These are phyloP conservation scores for Torulaspora delbrueckii DNA, from an alignment of 805 yeast genomes.

Conservation along the genomic window DNA sequence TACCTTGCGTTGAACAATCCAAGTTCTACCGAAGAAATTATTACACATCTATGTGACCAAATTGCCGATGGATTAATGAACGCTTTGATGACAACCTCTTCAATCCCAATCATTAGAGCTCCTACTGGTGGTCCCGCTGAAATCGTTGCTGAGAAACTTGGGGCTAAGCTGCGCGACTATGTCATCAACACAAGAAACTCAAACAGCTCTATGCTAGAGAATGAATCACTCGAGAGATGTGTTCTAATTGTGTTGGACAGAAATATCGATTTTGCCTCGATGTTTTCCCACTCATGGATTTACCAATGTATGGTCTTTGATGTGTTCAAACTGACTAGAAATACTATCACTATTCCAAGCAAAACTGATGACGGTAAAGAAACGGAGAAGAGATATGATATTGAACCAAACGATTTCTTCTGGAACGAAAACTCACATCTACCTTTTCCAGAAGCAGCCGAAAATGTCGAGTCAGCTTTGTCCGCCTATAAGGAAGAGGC, in stretches of 20 bases:
- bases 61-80: slow-evolving; percentile 81
- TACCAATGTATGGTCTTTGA: slow-evolving; percentile 96
- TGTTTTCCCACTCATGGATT: slow-evolving; percentile 97
- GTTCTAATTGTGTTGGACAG: slow-evolving; percentile 84
- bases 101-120: slow-evolving; percentile 85
- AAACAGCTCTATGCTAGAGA: slow-evolving; percentile 17
- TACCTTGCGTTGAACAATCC: slow-evolving; percentile 71
- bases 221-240: slow-evolving; percentile 48
- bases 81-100: slow-evolving; percentile 67
- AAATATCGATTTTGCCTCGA: slow-evolving; percentile 82
- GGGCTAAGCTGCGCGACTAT: slow-evolving; percentile 77
- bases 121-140: slow-evolving; percentile 95
- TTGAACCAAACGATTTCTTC: slow-evolving; percentile 90
- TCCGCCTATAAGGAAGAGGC: slow-evolving; percentile 82
- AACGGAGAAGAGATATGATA: slow-evolving; percentile 62
- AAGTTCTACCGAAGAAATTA: slow-evolving; percentile 64
- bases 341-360: slow-evolving; percentile 63
- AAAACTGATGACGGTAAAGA: slow-evolving; percentile 37
- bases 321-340: slow-evolving; percentile 74
- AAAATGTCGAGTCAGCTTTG: slow-evolving; percentile 82
- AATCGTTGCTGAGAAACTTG: slow-evolving; percentile 81
- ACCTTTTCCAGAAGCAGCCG: slow-evolving; percentile 99
- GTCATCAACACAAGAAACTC: slow-evolving; percentile 56
- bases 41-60: slow-evolving; percentile 59
- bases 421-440: slow-evolving; percentile 80